These are phyloP conservation scores for Calonectria pteridis DNA, from an alignment of 2,329 filamentous ascomycete species.

Conservation along the genomic window DNA sequence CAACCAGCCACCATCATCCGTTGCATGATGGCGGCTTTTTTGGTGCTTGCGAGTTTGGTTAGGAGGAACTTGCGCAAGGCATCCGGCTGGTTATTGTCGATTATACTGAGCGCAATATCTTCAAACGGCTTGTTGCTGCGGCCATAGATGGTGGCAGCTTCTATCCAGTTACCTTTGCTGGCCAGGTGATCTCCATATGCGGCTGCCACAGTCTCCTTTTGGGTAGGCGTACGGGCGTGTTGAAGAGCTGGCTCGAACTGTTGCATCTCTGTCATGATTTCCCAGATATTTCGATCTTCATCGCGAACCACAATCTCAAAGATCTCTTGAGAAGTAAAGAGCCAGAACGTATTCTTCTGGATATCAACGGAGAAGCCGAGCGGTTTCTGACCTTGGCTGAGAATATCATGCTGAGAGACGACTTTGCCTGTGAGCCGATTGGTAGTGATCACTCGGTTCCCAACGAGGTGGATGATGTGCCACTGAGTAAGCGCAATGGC, in stretches of 20 bases:
- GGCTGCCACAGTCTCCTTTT: slow-evolving; percentile 92
- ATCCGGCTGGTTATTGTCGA: slow-evolving; percentile 91
- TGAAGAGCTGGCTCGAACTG: slow-evolving; percentile 90
- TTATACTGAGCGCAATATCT: slow-evolving; percentile 90
- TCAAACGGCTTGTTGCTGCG: slow-evolving; percentile 98
- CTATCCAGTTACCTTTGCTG: slow-evolving; percentile 82
- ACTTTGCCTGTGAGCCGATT: slow-evolving; percentile 89
- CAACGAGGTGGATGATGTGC: slow-evolving; percentile 88
- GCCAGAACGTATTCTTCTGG: slow-evolving; percentile 97
- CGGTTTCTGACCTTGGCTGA: slow-evolving; percentile 82
- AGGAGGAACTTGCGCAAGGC: slow-evolving; percentile 90
- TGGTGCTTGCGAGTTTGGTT: slow-evolving; percentile 84
- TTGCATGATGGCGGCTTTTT: slow-evolving; percentile 90
- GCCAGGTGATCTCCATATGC: slow-evolving; percentile 92
- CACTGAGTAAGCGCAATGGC: slow-evolving; percentile 92
- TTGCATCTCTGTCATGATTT: slow-evolving; percentile 87
- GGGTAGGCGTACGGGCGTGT: slow-evolving; percentile 82
- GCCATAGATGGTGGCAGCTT: slow-evolving; percentile 91
- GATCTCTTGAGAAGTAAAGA: slow-evolving; percentile 91
- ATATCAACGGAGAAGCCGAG: slow-evolving; percentile 90
- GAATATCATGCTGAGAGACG: slow-evolving; percentile 88
- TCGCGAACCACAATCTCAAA: slow-evolving; percentile 93
- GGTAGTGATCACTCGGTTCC: slow-evolving; percentile 84
- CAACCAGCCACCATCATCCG: slow-evolving; percentile 94
- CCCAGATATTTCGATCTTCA: slow-evolving; percentile 94